Percentiles rank a stretch among this genome's conserved stretches.
Evolutionary conservation across 2,329 filamentous ascomycete genomes (phyloP).

Genomic region (Colletotrichum abscissum): DNA sequence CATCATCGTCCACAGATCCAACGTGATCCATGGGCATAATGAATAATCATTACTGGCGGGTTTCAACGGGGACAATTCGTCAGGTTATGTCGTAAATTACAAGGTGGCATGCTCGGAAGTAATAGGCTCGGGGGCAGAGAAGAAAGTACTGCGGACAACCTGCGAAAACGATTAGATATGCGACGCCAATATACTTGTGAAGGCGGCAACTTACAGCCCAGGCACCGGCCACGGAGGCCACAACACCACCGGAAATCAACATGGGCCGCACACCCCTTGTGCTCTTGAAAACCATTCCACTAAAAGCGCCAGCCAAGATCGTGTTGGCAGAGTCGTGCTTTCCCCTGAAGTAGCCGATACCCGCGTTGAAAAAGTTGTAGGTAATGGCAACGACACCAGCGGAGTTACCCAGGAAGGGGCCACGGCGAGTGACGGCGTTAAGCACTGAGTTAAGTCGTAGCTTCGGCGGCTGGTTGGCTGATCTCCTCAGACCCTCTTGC

Average conservation of each 20-base stretch:
- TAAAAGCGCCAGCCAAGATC: conserved; percentile 84
- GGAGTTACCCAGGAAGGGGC: conserved; percentile 95
- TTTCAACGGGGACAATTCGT: conserved; percentile 28
- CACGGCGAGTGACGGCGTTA: conserved; percentile 92
- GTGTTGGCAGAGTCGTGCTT: conserved; percentile 94
- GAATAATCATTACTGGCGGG: conserved; percentile 30
- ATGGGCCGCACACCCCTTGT: conserved; percentile 90
- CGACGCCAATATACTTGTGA: neutral
- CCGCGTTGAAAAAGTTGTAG: conserved; percentile 93
- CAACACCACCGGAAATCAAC: conserved; percentile 92
- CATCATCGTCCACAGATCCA: conserved; percentile 21
- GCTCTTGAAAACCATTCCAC: conserved; percentile 96
- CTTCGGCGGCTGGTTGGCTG: conserved; percentile 83
- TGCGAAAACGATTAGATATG: conserved; percentile 35
- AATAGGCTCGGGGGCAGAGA: conserved; percentile 49
- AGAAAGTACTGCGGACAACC: conserved; percentile 55
- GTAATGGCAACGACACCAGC: conserved; percentile 95
- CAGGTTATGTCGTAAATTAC: conserved; percentile 34
- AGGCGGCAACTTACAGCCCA: conserved; percentile 81
- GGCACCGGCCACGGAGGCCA: conserved; percentile 83
- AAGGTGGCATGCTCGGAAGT: conserved; percentile 32
- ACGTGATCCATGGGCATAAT: conserved; percentile 14
- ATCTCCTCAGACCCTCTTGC: conserved; percentile 86
- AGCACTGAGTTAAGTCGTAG: conserved; percentile 93
- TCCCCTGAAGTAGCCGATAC: conserved; percentile 81